phyloP scores from a whole-genome alignment of 176 grass and related monocot species.

The Raddia guianensis region DNA sequence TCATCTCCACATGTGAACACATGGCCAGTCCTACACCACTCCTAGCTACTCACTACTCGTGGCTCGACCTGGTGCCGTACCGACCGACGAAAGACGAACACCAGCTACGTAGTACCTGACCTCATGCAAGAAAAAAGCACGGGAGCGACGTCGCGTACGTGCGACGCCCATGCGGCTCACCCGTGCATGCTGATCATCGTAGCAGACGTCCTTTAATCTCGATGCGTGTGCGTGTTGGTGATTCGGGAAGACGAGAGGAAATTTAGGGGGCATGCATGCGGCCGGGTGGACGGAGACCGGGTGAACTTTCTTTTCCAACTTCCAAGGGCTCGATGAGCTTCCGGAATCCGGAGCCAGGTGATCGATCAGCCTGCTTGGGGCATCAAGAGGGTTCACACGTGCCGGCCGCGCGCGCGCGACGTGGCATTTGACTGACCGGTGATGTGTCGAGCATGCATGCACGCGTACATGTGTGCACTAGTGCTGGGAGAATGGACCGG shows the following conservation, averaged over 20 bases:
- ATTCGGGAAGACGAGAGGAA: slow-evolving; percentile 17
- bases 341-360: too few species aligned
- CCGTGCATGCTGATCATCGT: not conserved
- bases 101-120: not conserved
- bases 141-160: too few species aligned
- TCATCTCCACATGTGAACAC: slow-evolving; percentile 27
- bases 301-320: not conserved
- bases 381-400: slow-evolving; percentile 34
- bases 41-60: not conserved
- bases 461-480: not conserved
- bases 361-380: too few species aligned
- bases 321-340: not conserved
- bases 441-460: not conserved
- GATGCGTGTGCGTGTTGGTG: too few species aligned
- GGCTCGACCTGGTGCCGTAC: not conserved
- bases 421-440: not conserved
- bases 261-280: not conserved
- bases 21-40: not conserved
- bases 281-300: not conserved
- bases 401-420: too few species aligned
- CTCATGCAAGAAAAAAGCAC: not conserved
- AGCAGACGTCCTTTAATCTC: not conserved
- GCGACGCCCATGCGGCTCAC: not conserved
- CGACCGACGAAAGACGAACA: not conserved
- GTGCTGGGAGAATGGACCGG: too few species aligned